Evolutionary conservation across 2,329 filamentous ascomycete species (phyloP).

Genomic region (Arthrobotrys conoides): DNA sequence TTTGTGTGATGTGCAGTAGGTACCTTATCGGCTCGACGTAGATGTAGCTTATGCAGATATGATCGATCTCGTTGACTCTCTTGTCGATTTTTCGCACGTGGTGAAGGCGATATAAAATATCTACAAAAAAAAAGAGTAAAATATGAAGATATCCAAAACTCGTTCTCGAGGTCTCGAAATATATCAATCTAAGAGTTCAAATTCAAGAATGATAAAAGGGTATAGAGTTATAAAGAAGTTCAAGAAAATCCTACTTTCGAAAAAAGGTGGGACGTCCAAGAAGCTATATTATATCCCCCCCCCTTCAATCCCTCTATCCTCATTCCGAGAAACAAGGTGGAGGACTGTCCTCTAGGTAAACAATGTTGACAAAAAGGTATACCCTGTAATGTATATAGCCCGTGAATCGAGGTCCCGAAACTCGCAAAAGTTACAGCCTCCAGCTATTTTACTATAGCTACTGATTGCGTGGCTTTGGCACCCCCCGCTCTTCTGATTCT

Average conservation of each 20-base stretch:
- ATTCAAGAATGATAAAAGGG: background rate
- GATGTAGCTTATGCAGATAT: background rate
- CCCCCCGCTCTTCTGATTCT: background rate
- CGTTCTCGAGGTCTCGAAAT: background rate
- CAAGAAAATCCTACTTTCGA: conserved; percentile 5
- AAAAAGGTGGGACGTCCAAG: conserved; percentile 1
- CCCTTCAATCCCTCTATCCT: background rate
- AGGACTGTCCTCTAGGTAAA: conserved; percentile 20
- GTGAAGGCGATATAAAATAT: background rate
- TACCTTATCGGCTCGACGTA: background rate
- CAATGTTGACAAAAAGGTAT: conserved; percentile 18
- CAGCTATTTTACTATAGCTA: conserved; percentile 11
- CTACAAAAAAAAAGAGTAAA: no score
- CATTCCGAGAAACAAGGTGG: background rate
- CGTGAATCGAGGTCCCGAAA: background rate
- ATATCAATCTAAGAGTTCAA: background rate
- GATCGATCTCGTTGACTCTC: background rate
- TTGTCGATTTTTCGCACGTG: background rate
- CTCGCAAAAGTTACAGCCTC: conserved; percentile 10
- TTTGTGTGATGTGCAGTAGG: background rate
- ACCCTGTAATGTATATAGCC: conserved; percentile 1
- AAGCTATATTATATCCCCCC: conserved; percentile 23
- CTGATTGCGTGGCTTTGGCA: conserved; percentile 31
- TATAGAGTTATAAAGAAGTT: background rate
- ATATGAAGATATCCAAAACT: background rate